These are phyloP conservation scores for Metschnikowia drakensbergensis DNA, from an alignment of 805 yeast genomes.

Conservation along the genomic window DNA sequence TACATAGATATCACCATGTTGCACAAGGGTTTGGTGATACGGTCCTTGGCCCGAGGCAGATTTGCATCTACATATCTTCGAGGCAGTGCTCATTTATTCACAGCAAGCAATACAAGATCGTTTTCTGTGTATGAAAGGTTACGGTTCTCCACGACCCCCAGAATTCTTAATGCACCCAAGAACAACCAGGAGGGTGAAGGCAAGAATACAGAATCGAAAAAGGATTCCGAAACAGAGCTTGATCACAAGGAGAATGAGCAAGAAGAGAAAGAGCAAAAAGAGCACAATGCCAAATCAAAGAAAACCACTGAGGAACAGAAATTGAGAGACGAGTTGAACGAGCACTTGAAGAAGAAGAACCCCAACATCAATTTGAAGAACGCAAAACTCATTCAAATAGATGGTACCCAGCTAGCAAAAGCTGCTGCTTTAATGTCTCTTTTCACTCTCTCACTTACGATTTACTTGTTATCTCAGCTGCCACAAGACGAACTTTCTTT, in stretches of 20 bases:
- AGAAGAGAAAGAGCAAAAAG: not conserved
- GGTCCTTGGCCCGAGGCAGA: constrained; percentile 6
- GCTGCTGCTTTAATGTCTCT: constrained; percentile 16
- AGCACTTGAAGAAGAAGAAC: constrained; percentile 27
- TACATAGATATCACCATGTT: not conserved
- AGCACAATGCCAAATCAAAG: not conserved
- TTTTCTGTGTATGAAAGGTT: not conserved
- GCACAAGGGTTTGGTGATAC: constrained; percentile 7
- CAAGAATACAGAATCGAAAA: constrained; percentile 5
- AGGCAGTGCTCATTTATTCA: not conserved
- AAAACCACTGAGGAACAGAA: constrained; percentile 29
- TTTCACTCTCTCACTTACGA: constrained; percentile 17
- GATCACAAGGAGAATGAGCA: constrained; percentile 1
- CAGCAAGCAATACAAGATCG: not conserved
- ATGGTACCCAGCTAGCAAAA: constrained; percentile 11
- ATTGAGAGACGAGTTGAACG: constrained; percentile 33
- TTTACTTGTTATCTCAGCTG: constrained; percentile 14
- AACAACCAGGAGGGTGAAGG: constrained; percentile 8
- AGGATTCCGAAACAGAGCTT: not conserved
- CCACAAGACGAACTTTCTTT: constrained; percentile 43
- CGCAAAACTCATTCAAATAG: constrained; percentile 28
- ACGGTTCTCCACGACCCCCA: not conserved
- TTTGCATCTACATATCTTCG: constrained; percentile 1
- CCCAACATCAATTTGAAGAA: constrained; percentile 28
- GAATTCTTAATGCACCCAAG: constrained; percentile 2